phyloP scores from a whole-genome alignment of 768 basidiomycete genomes.

The Candolleomyces efflorescens region DNA sequence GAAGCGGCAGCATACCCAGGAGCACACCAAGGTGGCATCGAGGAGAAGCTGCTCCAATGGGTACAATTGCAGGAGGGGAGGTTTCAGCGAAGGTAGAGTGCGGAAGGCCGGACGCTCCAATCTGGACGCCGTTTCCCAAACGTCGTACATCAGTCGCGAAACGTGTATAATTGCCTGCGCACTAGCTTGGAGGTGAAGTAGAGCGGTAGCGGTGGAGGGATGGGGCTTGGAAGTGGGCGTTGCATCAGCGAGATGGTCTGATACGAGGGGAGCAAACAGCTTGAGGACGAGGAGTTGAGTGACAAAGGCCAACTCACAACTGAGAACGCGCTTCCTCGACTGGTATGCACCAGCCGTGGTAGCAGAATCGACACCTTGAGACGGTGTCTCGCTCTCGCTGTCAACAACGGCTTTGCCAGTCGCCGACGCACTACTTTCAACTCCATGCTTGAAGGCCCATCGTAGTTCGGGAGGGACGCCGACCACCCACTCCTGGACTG shows the following conservation, averaged over 20 bases:
- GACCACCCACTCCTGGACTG: background rate
- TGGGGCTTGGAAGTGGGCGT: background rate
- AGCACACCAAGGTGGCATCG: constrained; percentile 1
- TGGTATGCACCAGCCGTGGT: background rate
- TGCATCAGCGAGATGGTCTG: background rate
- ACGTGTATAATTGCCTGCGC: constrained; percentile 1
- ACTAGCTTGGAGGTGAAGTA: background rate
- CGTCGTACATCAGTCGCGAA: background rate
- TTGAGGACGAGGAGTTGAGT: constrained; percentile 60
- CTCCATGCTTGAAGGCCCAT: background rate
- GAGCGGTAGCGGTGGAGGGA: background rate
- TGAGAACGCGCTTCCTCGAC: constrained; percentile 25
- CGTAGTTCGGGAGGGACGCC: background rate
- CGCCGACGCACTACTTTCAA: background rate
- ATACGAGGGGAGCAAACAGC: constrained; percentile 58
- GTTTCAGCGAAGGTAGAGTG: background rate
- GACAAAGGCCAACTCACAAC: constrained; percentile 56
- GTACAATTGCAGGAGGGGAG: background rate
- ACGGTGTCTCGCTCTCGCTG: background rate
- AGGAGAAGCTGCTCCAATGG: background rate
- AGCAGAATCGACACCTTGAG: too few species aligned
- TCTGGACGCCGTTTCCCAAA: background rate
- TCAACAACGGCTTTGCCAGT: background rate
- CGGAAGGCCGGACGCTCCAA: background rate
- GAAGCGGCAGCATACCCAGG: background rate